Base-by-base conservation (phyloP, 495 filamentous ascomycete species). In the Hyaloscypha finlandica region DNA sequence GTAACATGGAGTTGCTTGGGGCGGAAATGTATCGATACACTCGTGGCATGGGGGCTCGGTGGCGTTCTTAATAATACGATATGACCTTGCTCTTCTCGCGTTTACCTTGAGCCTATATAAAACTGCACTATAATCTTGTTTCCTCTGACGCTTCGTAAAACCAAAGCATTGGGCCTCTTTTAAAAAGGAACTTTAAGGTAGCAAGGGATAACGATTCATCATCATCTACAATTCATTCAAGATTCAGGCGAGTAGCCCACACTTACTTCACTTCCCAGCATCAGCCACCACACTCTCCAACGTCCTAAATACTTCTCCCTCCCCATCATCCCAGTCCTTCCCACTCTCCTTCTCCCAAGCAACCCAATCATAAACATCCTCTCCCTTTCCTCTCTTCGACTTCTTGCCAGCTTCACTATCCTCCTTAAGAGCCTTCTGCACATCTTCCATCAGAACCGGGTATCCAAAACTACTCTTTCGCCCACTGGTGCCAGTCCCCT, bases 351-450 rank as follows among this genome's bases (percentile, higher is more conserved):
- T 20, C 29, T 56, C n/a, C 51, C 29, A 37, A 33, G 14, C 14
- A 39, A 62, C 14, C 71, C 71, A 73, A 30, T 73, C 71, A 65
- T 71, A 69, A 20, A 37, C 25, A 2, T 63, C 71, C 63, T 67
- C 71, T 9, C 68, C 68, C 16, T 37, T 16, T 59, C 32, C 9
- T 16, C 56, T 6, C 6, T 37, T 37, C 29, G 35, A 9, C 4
- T 32, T 20, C 32, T 16, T 29, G 20, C 30, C 6, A 58, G 20
- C 55, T 5, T 16, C 29, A 6, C 30, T 16, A 58, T 58, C 55
- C 25, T 16, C 29, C 25, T 16, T 29, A 6, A 37, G 19, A 32
- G 29, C 1, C 56, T 35, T 32, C 56, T 37, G 29, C 8, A 59
- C 19, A 35, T 32, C 56, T 20, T 59, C 53, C 53, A 25, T 25